Base-by-base conservation (phyloP, 108 stramenopile genomes). In the Cylindrotheca closterium region DNA sequence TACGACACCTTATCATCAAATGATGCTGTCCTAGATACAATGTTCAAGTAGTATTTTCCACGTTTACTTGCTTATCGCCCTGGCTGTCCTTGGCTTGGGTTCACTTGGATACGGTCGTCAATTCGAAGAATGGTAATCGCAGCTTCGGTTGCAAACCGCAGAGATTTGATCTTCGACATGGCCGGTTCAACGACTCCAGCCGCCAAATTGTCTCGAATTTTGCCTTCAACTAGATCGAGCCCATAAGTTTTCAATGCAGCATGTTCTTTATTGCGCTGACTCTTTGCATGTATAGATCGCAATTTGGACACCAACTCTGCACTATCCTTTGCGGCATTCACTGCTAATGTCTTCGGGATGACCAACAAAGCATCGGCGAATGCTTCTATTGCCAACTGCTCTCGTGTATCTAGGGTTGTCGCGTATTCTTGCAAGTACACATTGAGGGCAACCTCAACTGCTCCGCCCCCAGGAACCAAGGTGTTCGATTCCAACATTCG, bases 131-230 rank as follows among this genome's bases (percentile, higher is more conserved):
- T 98, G 28, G 98, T 98, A 75, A 99, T 97, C 30, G 98, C 98
- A 23, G 99, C 98, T 73, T 99, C 99, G 0, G 96, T 97, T 21
- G 99, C 99, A 82, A 99, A 99, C 29, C 99, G 74, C 37, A 99
- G 77, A 70, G 81, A 83, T 76, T 99, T 99, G 83, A 99, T 98
- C 82, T 99, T 99, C 58, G 93, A 95, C 55, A 99, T 99, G 67
- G 99, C 98, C 0, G 99, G 99, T 82, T 99, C 99, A 27, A 99
- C 97, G 24, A 99, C 97, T 29, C 99, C 99, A 3, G 96, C 95
- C 0, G 68, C 79, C 45, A 99, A 79, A 68, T 97, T 98, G 72
- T 99, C 88, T 26, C 96, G 79, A 45, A 94, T 86, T 32, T 70
- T 73, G 12, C 97, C 97, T 18, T 88, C 81, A 2, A 95, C 63